Evolutionary conservation across 306 rosid species (phyloP).

Genomic region (Castanea sativa): DNA sequence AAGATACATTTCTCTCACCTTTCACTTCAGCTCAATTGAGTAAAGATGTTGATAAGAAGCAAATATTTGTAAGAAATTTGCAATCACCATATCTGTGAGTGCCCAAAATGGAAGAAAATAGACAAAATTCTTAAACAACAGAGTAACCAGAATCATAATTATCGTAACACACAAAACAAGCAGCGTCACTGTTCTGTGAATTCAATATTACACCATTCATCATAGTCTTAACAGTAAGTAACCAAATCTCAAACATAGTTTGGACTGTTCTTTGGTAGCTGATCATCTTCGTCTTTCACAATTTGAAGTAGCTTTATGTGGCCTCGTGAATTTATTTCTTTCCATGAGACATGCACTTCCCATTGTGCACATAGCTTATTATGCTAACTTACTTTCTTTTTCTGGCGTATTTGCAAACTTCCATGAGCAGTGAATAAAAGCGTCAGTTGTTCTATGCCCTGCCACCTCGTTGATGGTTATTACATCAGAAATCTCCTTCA

Average conservation of each 20-base stretch:
- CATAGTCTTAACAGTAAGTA: not conserved
- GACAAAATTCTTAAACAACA: not conserved
- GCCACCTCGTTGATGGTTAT: conserved; percentile 36
- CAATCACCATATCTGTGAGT: not conserved
- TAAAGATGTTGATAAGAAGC: no score
- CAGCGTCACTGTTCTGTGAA: not conserved
- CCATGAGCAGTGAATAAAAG: conserved; percentile 48
- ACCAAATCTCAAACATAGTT: no score
- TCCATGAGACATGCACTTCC: not conserved
- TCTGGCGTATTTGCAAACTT: conserved; percentile 51
- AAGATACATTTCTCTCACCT: no score
- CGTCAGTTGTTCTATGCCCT: conserved; percentile 37
- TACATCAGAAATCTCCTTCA: conserved; percentile 46
- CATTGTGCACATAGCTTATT: not conserved
- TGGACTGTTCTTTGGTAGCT: not conserved
- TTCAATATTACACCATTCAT: not conserved
- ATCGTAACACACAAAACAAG: not conserved
- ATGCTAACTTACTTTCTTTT: not conserved
- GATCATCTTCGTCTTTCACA: not conserved
- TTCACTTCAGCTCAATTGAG: no score
- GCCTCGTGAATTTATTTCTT: not conserved
- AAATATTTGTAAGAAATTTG: not conserved
- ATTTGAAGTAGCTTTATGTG: no score
- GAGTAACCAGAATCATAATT: not conserved
- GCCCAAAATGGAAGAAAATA: not conserved